Conservation (phyloP, 2,329 filamentous ascomycete species). For the Fusarium verrucosum region DNA sequence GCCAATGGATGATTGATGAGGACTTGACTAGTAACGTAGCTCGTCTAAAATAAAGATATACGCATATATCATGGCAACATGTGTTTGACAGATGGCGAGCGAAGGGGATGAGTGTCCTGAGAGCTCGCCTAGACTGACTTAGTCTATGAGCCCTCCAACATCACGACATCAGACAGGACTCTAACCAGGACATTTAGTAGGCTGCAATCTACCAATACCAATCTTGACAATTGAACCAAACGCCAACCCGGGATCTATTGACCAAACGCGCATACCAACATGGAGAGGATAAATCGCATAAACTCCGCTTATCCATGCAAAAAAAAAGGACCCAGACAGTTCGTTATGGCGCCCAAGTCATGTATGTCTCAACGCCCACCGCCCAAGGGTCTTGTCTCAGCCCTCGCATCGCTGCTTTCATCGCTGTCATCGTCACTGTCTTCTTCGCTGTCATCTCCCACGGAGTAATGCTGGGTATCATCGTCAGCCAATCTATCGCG, state of each 20-base stretch:
- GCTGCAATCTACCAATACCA: neutral
- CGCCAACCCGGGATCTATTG: conserved; percentile 37
- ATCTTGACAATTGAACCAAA: conserved; percentile 16
- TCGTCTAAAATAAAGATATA: conserved; percentile 7
- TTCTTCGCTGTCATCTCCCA: conserved; percentile 60
- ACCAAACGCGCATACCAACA: conserved; percentile 24
- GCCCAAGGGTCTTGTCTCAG: conserved; percentile 40
- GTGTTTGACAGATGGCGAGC: neutral
- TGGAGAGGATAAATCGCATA: conserved; percentile 20
- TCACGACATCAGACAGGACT: neutral
- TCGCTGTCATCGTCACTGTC: conserved; percentile 55
- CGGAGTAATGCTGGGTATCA: conserved; percentile 59
- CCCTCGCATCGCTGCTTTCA: conserved; percentile 50
- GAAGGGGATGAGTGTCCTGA: neutral
- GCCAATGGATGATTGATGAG: conserved; percentile 18
- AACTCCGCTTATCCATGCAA: conserved; percentile 43
- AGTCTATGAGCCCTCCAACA: too few relatives aligned
- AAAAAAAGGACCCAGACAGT: conserved; percentile 20
- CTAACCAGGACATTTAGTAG: neutral
- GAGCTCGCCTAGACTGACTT: too few relatives aligned
- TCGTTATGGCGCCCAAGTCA: neutral
- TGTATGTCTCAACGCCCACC: conserved; percentile 19
- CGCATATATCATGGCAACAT: neutral
- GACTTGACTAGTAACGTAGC: conserved; percentile 6
- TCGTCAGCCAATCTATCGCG: conserved; percentile 45